Conservation (phyloP, 306 rosid species). For the Medicago arabica region DNA sequence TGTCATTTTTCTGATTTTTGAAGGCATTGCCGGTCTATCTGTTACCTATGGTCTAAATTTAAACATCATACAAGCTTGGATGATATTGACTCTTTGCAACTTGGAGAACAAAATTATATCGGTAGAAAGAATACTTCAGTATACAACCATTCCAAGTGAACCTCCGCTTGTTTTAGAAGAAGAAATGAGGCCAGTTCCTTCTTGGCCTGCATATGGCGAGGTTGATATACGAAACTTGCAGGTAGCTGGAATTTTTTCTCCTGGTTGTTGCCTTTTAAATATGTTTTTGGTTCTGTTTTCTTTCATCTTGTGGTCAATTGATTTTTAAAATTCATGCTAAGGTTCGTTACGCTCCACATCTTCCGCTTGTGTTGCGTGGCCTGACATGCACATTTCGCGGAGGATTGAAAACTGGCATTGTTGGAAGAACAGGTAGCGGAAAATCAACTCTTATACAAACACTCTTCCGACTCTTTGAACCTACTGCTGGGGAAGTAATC, state of each 20-base stretch:
- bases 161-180: constrained; percentile 69
- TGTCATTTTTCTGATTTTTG: too few relatives aligned
- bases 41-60: too few relatives aligned
- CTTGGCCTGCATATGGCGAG: constrained; percentile 77
- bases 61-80: too few relatives aligned
- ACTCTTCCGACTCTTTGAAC: too few relatives aligned
- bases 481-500: too few relatives aligned
- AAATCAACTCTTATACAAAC: not conserved
- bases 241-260: constrained; percentile 45
- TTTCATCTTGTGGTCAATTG: too few relatives aligned
- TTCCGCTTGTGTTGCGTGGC: not conserved
- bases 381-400: not conserved
- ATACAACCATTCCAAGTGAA: constrained; percentile 63
- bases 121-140: constrained; percentile 55
- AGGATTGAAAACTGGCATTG: not conserved
- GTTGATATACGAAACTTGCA: constrained; percentile 69
- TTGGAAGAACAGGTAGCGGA: not conserved
- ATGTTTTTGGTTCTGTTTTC: too few relatives aligned
- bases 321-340: too few relatives aligned
- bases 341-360: not conserved
- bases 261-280: too few relatives aligned
- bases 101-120: too few relatives aligned
- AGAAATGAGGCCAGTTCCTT: constrained; percentile 54
- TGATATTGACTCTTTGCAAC: too few relatives aligned
- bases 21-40: too few relatives aligned